Evolutionary conservation across 225 moss, liverwort and hornwort genomes (phyloP), one percentile per base, ranked within the genome.

Genomic region (Lunularia cruciata): DNA sequence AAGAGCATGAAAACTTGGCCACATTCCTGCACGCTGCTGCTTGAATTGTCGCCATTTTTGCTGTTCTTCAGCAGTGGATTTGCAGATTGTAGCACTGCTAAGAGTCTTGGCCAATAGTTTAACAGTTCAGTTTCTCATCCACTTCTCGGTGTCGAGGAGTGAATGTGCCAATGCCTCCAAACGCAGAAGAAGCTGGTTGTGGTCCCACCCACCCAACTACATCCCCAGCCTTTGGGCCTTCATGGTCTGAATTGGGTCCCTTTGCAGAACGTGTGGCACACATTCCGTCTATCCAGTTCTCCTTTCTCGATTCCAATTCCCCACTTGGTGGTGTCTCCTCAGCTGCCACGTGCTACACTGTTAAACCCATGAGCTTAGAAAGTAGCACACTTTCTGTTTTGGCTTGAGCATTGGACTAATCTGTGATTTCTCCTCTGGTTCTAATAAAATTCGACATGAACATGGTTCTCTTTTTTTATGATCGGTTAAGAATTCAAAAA

Each of bases 11-110:
- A 0, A 61, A 34, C 60, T 61, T 20, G 38, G 22, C 38, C 22
- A 61, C 38, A 61, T 40, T 39, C 38, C 60, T 38, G 19, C 60
- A 61, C 2, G 8, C 60, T 2, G 60, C 38, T 20, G 60, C 38
- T 3, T 61, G 60, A 0, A 61, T 1, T 38, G 60, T 61, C 60
- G 60, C 60, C 60, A 61, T 61, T 38, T 39, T 39, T 13, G 12
- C 42, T 6, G 8, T 42, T 12, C 12, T 42, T 6, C 8, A 12
- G 8, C 6, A 42, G 6, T 42, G 42, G 8, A 42, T 6, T 12
- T 6, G 42, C 42, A 42, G 42, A 6, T 23, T 13, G 4, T 11
- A 10, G 20, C 7, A 59, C 23, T 60, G n/a, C 15, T 16, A 22
- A 2, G 22, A 22, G 15, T 38, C 34, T 19, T 7, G 7, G 2